Base-by-base conservation (phyloP, 148 eudicot species). In the Chenopodium quinoa region DNA sequence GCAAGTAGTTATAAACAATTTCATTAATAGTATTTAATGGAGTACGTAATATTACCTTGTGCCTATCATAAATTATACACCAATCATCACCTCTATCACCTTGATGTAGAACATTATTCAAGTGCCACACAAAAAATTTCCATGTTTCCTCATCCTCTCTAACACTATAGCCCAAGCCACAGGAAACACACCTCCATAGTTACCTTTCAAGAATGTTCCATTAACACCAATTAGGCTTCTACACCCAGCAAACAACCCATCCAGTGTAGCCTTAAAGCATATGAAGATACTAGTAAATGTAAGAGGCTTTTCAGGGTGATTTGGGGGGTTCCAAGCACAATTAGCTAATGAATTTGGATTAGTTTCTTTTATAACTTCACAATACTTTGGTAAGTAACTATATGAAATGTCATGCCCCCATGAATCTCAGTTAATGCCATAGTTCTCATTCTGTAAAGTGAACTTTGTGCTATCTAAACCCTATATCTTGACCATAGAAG, bases 371-470 rank as follows among this genome's bases (percentile, higher is more conserved):
- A 79, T 12, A 10, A 70, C 9, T 13, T 70, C 50, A 70, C 50
- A 52, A 12, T 79, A 79, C 0, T 11, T 1, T 0, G 75, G 75
- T 12, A 79, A 12, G 20, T 8, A 9, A 3, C 29, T 32, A 22
- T 79, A 70, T 0, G 75, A 79, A 12, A 20, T 0, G 12, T 79
- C 81, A 70, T 32, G 52, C 0, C 75, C 81, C 75, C 81, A 69
- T 70, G 44, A 2, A 79, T 71, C 29, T 50, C 65, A 4, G 20
- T 12, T 48, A 79, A 16, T 0, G 54, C 50, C 19, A 25, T n/a
- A 23, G 25, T 23, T 23, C 25, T 23, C 25, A 23, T 23, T 25
- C 13, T 66, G 37, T 66, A 29, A 1, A 66, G 4, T 1, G n/a
- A 22, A 10, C 67, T 63, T n/a, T 63, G n/a, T 22, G 9, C n/a